Percentiles rank a stretch among this genome's conserved stretches.
phyloP scores from a whole-genome alignment of 139 green algal genomes.

The Pleodorina starrii region DNA sequence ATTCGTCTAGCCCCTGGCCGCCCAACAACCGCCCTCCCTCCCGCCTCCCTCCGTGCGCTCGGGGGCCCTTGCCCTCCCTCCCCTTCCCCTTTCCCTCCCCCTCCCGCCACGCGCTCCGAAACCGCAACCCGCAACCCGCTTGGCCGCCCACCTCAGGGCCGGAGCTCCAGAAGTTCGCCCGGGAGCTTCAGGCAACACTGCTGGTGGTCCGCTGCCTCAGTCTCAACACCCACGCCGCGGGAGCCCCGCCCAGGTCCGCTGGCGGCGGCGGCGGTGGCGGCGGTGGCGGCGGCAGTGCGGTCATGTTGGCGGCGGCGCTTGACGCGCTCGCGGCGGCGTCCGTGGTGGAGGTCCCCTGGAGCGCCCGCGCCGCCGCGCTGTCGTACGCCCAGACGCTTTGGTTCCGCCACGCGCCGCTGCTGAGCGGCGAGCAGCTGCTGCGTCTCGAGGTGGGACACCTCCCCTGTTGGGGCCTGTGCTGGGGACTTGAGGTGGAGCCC shows the following conservation, averaged over 20 bases:
- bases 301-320: slow-evolving; percentile 47
- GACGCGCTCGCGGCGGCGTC: slow-evolving; percentile 48
- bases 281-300: neutral
- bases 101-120: too few species aligned
- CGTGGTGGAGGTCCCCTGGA: slow-evolving; percentile 70
- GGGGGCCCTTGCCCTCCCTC: too few species aligned
- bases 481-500: too few species aligned
- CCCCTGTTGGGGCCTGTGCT: too few species aligned
- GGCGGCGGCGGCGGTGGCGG: neutral
- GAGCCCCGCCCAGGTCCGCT: neutral
- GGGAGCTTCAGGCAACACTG: slow-evolving; percentile 69
- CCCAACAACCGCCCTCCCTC: too few species aligned
- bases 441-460: slow-evolving; percentile 33
- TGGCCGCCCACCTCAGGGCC: slow-evolving; percentile 53
- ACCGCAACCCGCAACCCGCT: too few species aligned
- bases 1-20: neutral
- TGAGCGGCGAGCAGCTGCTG: slow-evolving; percentile 55
- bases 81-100: too few species aligned
- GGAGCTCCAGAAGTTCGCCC: slow-evolving; percentile 77
- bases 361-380: slow-evolving; percentile 78
- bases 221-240: neutral
- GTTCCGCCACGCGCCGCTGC: slow-evolving; percentile 86
- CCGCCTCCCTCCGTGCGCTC: too few species aligned
- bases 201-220: slow-evolving; percentile 79
- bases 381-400: slow-evolving; percentile 84